Conservation (phyloP, 1,284 basidiomycete genomes). For the Rhodotorula sp. region DNA sequence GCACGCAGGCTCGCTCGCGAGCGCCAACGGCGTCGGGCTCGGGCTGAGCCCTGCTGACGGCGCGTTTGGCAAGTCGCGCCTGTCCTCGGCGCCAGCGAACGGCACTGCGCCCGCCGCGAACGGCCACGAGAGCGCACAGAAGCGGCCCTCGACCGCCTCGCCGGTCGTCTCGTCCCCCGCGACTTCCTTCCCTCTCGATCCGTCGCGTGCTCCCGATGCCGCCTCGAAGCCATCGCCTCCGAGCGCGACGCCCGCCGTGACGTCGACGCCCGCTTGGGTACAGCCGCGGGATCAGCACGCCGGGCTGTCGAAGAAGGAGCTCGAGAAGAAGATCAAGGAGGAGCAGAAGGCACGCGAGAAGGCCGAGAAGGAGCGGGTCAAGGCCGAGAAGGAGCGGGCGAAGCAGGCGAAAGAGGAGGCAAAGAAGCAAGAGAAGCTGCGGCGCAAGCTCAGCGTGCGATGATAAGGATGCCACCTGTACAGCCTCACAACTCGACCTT, state of each 20-base stretch:
- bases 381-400: conserved; percentile 33
- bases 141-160: conserved; percentile 13
- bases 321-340: conserved; percentile 35
- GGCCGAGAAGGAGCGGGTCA: conserved; percentile 31
- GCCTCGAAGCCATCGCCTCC: too few relatives aligned
- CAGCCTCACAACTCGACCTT: too few relatives aligned
- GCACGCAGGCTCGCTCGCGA: background rate
- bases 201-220: background rate
- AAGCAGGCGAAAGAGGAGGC: conserved; percentile 33
- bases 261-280: background rate
- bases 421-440: conserved; percentile 24
- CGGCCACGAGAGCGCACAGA: background rate
- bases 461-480: too few relatives aligned
- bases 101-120: background rate
- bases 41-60: conserved; percentile 3
- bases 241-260: background rate
- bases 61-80: background rate
- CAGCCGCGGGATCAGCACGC: background rate
- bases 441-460: conserved; percentile 19
- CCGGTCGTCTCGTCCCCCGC: conserved; percentile 12
- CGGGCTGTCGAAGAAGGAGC: conserved; percentile 25
- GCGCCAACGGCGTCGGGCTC: conserved; percentile 13
- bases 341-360: conserved; percentile 35
- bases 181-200: background rate
- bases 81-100: background rate